These are phyloP conservation scores for Candida nanaspora DNA, from an alignment of 805 yeast genomes.

Conservation along the genomic window DNA sequence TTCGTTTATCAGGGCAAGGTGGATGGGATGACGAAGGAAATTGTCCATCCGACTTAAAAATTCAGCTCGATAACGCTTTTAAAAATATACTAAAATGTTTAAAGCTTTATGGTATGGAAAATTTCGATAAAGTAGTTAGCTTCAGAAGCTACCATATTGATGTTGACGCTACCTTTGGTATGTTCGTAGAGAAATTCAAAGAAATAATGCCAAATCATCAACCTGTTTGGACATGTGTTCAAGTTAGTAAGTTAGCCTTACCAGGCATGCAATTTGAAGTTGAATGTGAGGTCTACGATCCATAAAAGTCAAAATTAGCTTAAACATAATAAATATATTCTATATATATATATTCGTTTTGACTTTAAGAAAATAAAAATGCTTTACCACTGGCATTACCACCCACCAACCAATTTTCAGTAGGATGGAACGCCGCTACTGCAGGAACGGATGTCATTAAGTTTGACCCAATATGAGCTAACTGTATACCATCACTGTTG, in stretches of 20 bases:
- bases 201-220: constrained; percentile 2
- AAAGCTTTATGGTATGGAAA: background rate
- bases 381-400: constrained; percentile 93
- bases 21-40: constrained; percentile 7
- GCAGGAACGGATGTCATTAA: constrained; percentile 90
- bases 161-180: constrained; percentile 1
- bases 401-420: constrained; percentile 85
- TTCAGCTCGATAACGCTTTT: constrained; percentile 3
- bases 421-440: constrained; percentile 74
- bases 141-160: constrained; percentile 4
- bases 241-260: constrained; percentile 2
- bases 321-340: background rate
- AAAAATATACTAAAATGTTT: background rate
- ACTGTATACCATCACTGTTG: constrained; percentile 63
- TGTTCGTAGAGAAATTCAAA: background rate
- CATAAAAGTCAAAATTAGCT: background rate
- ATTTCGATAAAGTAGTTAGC: constrained; percentile 1
- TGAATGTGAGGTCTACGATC: constrained; percentile 5
- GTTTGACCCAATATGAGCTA: constrained; percentile 60
- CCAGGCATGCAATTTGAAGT: constrained; percentile 6
- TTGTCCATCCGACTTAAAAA: background rate
- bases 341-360: background rate
- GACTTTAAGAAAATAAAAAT: constrained; percentile 31
- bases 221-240: constrained; percentile 6
- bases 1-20: constrained; percentile 7